Evolutionary conservation across 1,284 basidiomycete species (phyloP).

Genomic region (Chalciporus piperatoides): DNA sequence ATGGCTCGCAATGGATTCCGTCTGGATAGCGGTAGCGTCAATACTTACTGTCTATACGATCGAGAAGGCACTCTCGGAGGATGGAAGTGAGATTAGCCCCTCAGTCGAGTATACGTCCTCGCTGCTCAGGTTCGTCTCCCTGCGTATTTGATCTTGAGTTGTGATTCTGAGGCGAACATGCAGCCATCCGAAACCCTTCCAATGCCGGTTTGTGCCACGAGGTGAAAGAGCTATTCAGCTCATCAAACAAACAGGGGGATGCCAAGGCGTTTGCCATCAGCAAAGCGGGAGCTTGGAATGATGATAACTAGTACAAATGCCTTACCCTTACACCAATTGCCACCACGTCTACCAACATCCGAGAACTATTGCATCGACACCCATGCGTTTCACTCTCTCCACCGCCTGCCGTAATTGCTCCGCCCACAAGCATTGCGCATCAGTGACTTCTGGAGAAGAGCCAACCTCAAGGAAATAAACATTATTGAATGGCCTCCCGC

Average conservation of each 20-base stretch:
- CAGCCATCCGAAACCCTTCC: constrained; percentile 44
- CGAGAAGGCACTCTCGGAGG: constrained; percentile 37
- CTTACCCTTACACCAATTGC: not conserved
- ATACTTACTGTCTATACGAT: constrained; percentile 44
- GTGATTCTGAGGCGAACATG: constrained; percentile 22
- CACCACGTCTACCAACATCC: constrained; percentile 42
- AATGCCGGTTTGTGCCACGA: constrained; percentile 41
- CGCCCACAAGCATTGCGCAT: constrained; percentile 18
- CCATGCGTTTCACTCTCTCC: constrained; percentile 14
- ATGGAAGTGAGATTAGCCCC: constrained; percentile 41
- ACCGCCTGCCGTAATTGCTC: constrained; percentile 19
- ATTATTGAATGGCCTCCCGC: constrained; percentile 49
- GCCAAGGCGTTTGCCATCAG: not conserved
- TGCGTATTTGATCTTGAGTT: not conserved
- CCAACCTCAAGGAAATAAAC: constrained; percentile 57
- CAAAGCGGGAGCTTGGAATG: not conserved
- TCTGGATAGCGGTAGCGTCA: constrained; percentile 48
- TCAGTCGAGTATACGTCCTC: constrained; percentile 40
- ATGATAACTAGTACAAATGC: not conserved
- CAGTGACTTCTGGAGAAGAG: constrained; percentile 13
- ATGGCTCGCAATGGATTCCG: constrained; percentile 43
- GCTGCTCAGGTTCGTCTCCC: constrained; percentile 39
- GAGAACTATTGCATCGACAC: constrained; percentile 30
- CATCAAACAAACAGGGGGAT: constrained; percentile 12
- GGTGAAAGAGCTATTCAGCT: constrained; percentile 30